Evolutionary conservation across 1,284 basidiomycete genomes (phyloP).

Genomic region (Puccinia coronata): DNA sequence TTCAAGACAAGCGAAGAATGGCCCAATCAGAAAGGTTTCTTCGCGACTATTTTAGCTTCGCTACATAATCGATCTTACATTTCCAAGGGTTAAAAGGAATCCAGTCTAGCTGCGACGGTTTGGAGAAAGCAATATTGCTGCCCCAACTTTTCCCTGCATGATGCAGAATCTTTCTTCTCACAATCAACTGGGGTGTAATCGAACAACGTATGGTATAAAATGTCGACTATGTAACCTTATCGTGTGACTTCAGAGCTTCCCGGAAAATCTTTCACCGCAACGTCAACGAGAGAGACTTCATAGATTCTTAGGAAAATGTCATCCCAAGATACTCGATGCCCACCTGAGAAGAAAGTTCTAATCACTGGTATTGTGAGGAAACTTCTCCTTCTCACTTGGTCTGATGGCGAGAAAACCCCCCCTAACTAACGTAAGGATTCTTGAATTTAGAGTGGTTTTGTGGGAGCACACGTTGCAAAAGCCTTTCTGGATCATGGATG

Average conservation of each 20-base stretch:
- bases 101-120: neutral
- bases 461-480: conserved; percentile 27
- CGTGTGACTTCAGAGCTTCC: no score
- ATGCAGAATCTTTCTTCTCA: neutral
- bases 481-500: conserved; percentile 17
- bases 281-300: no score
- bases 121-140: neutral
- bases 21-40: no score
- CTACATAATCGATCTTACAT: conserved; percentile 1
- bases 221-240: no score
- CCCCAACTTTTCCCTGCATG: neutral
- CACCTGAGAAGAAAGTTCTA: conserved; percentile 3
- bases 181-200: neutral
- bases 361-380: conserved; percentile 35
- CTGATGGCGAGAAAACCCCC: neutral
- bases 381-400: neutral
- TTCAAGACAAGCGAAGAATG: no score
- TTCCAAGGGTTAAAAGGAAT: neutral
- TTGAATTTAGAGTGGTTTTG: conserved; percentile 17
- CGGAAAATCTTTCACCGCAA: no score
- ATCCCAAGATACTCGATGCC: neutral
- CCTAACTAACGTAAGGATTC: neutral
- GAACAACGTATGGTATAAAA: no score
- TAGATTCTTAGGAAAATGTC: neutral
- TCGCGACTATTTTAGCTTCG: no score